Evolutionary conservation across 305 asterid species (phyloP), one percentile per base, ranked within the genome.

Genomic region (Rubia tinctorum): DNA sequence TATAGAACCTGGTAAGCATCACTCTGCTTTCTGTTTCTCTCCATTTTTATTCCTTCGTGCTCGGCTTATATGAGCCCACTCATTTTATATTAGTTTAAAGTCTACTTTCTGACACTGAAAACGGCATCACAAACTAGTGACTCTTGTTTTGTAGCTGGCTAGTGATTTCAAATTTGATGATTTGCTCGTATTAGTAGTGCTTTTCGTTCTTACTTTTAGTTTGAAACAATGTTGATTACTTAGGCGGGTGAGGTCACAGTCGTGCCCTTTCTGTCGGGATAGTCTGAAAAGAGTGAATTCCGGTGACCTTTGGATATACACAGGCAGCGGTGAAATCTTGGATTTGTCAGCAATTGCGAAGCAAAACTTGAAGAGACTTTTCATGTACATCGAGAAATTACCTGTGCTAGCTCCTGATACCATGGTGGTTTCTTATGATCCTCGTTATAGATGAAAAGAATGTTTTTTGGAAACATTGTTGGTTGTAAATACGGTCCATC

Each of bases 1-100:
- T 91, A 88, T 65, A 75, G 80, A 74, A 71, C 86, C 83, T 93
- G 98, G 98, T 91, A 77, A 81, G 84, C 37, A 8, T 22, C 68
- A 51, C 51, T 7, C 7, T 71, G 27, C 27, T 22, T 22, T 2
- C 13, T 66, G 25, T 40, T 49, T 39, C 69, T 37, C 7, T 34
- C 40, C 45, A 0, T 27, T 4, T 47, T 6, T 15, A 37, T 63
- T 63, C 23, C 45, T 30, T 5, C 25, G 10, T 60, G 18, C 11
- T 59, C 37, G 20, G 64, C 64, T 22, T n/a, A 22, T 58, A n/a
- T 59, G 37, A 1, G 51, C 51, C 5, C 13, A 45, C 7, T 45
- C 14, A 45, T 13, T 3, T 8, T 45, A 8, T 13, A 7, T 45
- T 4, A 45, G 51, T 34, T 34, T 2, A 3, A 13, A 45, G 7